Base-by-base conservation (phyloP, 306 rosid species). In the Fragaria nilgerrensis region DNA sequence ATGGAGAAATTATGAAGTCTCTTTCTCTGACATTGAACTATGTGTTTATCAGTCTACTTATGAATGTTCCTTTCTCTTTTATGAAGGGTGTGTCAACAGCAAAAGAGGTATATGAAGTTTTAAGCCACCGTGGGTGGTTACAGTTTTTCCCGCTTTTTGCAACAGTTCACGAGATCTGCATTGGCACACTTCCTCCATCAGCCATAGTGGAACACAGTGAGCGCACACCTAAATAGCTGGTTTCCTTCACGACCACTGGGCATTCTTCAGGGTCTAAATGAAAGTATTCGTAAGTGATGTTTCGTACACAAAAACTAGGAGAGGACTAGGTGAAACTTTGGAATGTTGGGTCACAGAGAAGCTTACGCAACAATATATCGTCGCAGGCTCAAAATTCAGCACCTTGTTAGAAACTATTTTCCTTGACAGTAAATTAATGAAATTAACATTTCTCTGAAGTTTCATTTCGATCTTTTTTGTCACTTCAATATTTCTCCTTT, bases 51-150 rank as follows among this genome's bases (percentile, higher is more conserved):
- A 19, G 8, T 52, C 47, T 74, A 68, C 50, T 12, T 13, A 62
- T 43, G 52, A n/a, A 39, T 9, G 48, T 41, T 20, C 2, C 12
- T 16, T 53, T 76, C 44, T 80, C 58, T 72, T 73, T 80, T 72
- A 14, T 82, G 52, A 88, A 95, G 99, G 98, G 98, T 48, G 98
- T 95, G 43, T 91, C 93, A 29, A 95, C 98, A 25, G 94, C 98
- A 34, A 85, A 77, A 84, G 99, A 95, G 80, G 91, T 95, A 39
- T 83, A 91, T 58, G 99, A 89, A 87, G 97, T 95, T 81, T 73
- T 95, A 62, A 79, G 76, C 12, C 87, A 90, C 83, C 97, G 93
- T 9, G 97, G 96, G 70, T 95, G 97, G 94, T 84, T 91, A 58
- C 90, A 87, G 73, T 69, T 80, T 79, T 95, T 95, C 81, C 99